Percentiles rank a stretch among this genome's conserved stretches.
These are phyloP conservation scores for Quillaja saponaria DNA, from an alignment of 306 rosid genomes.

Conservation along the genomic window DNA sequence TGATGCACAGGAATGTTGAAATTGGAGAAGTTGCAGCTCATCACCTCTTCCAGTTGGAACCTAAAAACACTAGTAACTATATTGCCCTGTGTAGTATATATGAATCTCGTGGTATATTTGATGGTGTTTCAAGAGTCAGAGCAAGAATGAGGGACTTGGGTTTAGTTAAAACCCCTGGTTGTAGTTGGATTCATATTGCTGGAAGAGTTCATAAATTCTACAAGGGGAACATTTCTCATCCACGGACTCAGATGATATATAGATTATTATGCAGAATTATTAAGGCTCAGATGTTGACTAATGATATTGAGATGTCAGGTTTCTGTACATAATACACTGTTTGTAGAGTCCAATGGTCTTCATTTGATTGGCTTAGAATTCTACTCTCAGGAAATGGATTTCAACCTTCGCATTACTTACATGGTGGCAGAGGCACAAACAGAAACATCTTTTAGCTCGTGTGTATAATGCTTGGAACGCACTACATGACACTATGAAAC, in stretches of 20 bases:
- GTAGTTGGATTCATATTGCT: slow-evolving; percentile 59
- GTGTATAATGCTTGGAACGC: too few relatives aligned
- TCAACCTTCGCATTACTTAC: too few relatives aligned
- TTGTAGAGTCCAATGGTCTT: too few relatives aligned
- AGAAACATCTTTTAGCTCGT: too few relatives aligned
- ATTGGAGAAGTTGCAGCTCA: slow-evolving; percentile 72
- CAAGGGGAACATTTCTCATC: slow-evolving; percentile 54
- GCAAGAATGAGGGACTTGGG: slow-evolving; percentile 54
- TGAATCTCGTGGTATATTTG: slow-evolving; percentile 43
- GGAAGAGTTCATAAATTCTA: slow-evolving; percentile 49
- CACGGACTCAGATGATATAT: slow-evolving; percentile 31
- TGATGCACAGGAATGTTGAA: slow-evolving; percentile 61
- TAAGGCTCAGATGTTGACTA: too few relatives aligned
- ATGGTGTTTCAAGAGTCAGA: slow-evolving; percentile 39
- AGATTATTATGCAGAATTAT: too few relatives aligned
- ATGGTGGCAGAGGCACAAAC: too few relatives aligned
- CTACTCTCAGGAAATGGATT: too few relatives aligned
- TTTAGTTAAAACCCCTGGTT: slow-evolving; percentile 64
- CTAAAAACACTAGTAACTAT: slow-evolving; percentile 64
- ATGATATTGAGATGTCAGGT: too few relatives aligned
- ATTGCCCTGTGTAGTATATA: slow-evolving; percentile 59
- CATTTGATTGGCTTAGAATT: too few relatives aligned
- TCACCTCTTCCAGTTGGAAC: slow-evolving; percentile 63
- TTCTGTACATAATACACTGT: too few relatives aligned
- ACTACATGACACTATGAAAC: too few relatives aligned